These are phyloP conservation scores for Athelia psychrophila DNA, from an alignment of 1,284 basidiomycete genomes.

Conservation along the genomic window DNA sequence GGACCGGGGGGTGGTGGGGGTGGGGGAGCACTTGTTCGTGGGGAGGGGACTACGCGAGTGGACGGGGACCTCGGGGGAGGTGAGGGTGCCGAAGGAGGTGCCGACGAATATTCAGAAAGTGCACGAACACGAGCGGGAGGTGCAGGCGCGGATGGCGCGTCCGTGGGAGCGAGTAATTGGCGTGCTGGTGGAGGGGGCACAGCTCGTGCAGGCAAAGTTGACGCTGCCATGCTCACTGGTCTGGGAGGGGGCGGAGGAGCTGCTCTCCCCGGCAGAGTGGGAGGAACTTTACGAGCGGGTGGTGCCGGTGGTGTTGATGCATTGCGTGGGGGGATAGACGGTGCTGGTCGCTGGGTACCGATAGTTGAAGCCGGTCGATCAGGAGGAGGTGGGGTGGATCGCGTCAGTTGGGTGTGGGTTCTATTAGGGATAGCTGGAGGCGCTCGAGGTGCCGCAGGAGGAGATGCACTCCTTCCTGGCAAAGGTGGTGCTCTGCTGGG, in stretches of 20 bases:
- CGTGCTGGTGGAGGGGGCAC: slow-evolving; percentile 36
- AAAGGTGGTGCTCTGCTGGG: neutral
- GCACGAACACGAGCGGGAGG: slow-evolving; percentile 39
- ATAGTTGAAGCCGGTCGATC: slow-evolving; percentile 15
- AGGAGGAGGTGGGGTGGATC: slow-evolving; percentile 18
- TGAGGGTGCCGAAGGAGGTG: slow-evolving; percentile 15
- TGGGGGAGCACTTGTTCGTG: slow-evolving; percentile 23
- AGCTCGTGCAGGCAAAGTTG: slow-evolving; percentile 20
- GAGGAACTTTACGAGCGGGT: slow-evolving; percentile 26
- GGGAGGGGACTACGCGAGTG: slow-evolving; percentile 21
- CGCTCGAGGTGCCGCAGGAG: slow-evolving; percentile 30
- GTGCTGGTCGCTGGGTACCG: slow-evolving; percentile 20
- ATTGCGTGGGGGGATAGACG: slow-evolving; percentile 33
- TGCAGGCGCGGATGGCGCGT: slow-evolving; percentile 24
- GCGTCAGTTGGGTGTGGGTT: slow-evolving; percentile 11
- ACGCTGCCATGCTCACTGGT: slow-evolving; percentile 18
- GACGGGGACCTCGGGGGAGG: slow-evolving; percentile 21
- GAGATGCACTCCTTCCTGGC: slow-evolving; percentile 29
- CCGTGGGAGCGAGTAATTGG: slow-evolving; percentile 18
- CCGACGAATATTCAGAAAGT: slow-evolving; percentile 24
- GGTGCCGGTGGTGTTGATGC: slow-evolving; percentile 11
- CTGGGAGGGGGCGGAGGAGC: slow-evolving; percentile 28
- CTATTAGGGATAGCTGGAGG: slow-evolving; percentile 25
- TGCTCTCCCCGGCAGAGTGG: slow-evolving; percentile 27
- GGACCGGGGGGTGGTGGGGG: slow-evolving; percentile 34